Percentiles rank a stretch among this genome's conserved stretches.
Conservation (phyloP, 192 early-diverging fungal species). For the Backusella circina region DNA sequence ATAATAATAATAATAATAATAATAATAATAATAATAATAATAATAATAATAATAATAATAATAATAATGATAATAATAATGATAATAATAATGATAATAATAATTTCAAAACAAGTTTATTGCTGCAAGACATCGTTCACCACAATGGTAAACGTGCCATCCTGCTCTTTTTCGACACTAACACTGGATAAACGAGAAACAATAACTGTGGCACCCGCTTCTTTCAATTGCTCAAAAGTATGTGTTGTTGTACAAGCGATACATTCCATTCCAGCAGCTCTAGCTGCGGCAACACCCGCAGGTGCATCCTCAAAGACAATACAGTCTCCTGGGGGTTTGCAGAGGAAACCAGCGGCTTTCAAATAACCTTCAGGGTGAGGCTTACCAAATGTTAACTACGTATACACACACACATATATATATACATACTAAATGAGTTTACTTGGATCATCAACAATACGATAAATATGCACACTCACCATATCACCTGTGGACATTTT, state of each 20-base stretch:
- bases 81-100: too few relatives aligned
- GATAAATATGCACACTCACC: slow-evolving; percentile 5
- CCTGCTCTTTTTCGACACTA: slow-evolving; percentile 24
- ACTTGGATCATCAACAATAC: too few relatives aligned
- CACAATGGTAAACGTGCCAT: slow-evolving; percentile 36
- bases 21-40: too few relatives aligned
- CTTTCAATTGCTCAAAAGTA: slow-evolving; percentile 34
- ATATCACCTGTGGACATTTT: slow-evolving; percentile 23
- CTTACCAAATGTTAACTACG: slow-evolving; percentile 21
- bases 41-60: too few relatives aligned
- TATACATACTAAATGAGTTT: too few relatives aligned
- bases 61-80: too few relatives aligned
- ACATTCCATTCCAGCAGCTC: slow-evolving; percentile 34
- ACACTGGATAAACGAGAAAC: slow-evolving; percentile 39
- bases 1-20: too few relatives aligned
- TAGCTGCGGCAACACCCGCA: slow-evolving; percentile 41
- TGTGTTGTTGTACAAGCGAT: slow-evolving; percentile 43
- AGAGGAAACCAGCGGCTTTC: slow-evolving; percentile 30
- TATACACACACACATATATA: too few relatives aligned
- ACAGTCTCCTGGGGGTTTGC: slow-evolving; percentile 33
- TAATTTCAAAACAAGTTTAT: background rate
- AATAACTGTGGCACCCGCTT: slow-evolving; percentile 39
- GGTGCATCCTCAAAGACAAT: slow-evolving; percentile 55
- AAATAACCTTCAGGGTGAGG: slow-evolving; percentile 36
- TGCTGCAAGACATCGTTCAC: slow-evolving; percentile 7